Evolutionary conservation across 2,329 filamentous ascomycete species (phyloP), one percentile per base, ranked within the genome.

Genomic region (Xylaria sp.): DNA sequence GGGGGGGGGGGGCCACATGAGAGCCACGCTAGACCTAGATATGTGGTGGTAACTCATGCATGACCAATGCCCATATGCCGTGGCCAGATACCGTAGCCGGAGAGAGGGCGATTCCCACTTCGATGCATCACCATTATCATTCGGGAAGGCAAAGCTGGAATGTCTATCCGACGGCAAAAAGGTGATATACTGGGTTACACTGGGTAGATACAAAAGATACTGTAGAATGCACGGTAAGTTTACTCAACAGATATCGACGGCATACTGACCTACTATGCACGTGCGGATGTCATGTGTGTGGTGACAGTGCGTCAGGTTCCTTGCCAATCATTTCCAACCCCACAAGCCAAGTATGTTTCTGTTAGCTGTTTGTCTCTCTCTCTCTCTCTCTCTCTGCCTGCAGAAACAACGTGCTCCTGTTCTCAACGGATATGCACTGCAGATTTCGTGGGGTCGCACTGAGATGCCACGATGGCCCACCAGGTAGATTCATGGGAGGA

Each of bases 341-440:
- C 53, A 60, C n/a, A 45, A 60, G 46, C 64, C 9, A 31, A 9
- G 28, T 31, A 9, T 31, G 28, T 9, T 31, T 4, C 28, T 31
- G 4, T 9, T 31, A 9, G 4, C 28, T 31, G 28, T 31, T 31
- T 5, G 5, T 4, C 28, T 31, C 5, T 5, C 28, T 4, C 28
- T 31, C 5, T 31, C 28, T 9, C 5, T 43, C 11, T 14, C 14
- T 31, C 15, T 17, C 54, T 50, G 50, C 54, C 61, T 66, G 64
- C 64, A 66, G 45, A 51, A 60, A 61, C 38, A 66, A 64, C 64
- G 61, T 66, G 64, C 58, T 66, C 35, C 55, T 35, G 49, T 57
- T 40, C 38, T 57, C 33, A 25, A 56, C 52, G 9, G 49, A 28
- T 31, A 57, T 61, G 58, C 49, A 55, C 62, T 64, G 54, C 50